Evolutionary conservation across 176 grass and related monocot species (phyloP), one percentile per base, ranked within the genome.

Genomic region (Aechmea fasciata): DNA sequence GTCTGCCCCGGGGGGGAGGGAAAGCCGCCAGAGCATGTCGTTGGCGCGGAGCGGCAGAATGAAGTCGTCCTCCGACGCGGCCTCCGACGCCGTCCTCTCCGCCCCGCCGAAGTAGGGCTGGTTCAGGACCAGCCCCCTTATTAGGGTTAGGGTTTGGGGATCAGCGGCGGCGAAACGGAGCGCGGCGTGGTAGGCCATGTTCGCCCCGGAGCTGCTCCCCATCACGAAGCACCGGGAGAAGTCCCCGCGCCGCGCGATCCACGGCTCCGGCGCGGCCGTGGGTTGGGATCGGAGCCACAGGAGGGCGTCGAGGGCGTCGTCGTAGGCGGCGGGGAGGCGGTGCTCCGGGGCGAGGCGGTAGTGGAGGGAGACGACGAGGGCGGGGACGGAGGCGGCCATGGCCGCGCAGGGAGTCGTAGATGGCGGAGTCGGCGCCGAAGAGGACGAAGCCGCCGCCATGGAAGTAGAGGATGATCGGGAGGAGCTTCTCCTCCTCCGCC

Each of bases 201-300:
- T 97, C n/a, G 71, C 94, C 11, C 94, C 89, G 2, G 94, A 97
- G 82, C 94, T 97, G 76, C 94, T 81, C 47, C 94, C 89, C 89
- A 85, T 87, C 29, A 87, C 23, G 74, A 85, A 90, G 79, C 82
- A 81, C 5, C 76, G 80, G 4, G 89, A 83, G 70, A 87, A 77
- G 48, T 97, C 89, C 2, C 59, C 89, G 61, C 79, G 84, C 17
- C 3, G 47, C 1, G 73, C 69, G 28, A 97, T 15, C 84, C 87
- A 97, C 0, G 79, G 73, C 15, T 93, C 84, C 2, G 1, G 22
- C 22, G 14, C 22, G 9, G 11, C 57, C 0, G 73, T 72, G 1
- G 17, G 64, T 50, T 51, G 33, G 3, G 33, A 41, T 41, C 57
- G 89, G 62, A 97, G 70, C 94, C 89, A 97, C 2, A 49, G 74